Evolutionary conservation across 192 early-diverging fungal species (phyloP), one percentile per base, ranked within the genome.

Genomic region (Diversispora epigaea): DNA sequence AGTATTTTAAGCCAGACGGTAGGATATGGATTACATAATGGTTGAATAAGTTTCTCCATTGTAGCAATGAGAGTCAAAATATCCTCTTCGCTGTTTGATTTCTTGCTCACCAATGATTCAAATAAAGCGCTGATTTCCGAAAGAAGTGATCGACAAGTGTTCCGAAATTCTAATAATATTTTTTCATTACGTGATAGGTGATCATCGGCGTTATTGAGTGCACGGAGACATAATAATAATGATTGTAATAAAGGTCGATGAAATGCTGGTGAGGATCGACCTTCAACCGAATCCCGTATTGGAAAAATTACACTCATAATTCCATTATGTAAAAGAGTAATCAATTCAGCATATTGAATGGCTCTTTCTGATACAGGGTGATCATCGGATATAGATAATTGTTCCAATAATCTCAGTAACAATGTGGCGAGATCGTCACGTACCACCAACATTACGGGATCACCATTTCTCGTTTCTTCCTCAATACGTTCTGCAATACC

Each of bases 171-270:
- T 19, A 39, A 39, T 15, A 60, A 63, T 4, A 41, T 25, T 44
- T 61, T 47, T 1, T 46, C n/a, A n/a, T 74, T n/a, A 4, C 4
- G 11, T 17, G 40, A 14, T 62, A 45, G 25, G 11, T 45, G 32
- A 6, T 60, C 43, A 22, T 68, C 39, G 25, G 67, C 46, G 25
- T 68, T 58, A 40, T 56, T 54, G 22, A 80, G n/a, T 21, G 68
- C 77, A 10, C 77, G 78, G 32, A 82, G 46, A 58, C 73, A 82
- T 12, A 82, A 71, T 44, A 82, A 54, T 4, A 80, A 45, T 14
- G 79, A 56, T 65, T 82, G 76, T n/a, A 82, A 73, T 5, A 82
- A 46, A 19, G 81, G 79, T 50, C 73, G 71, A 46, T 80, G 79
- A 71, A 68, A 80, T 3, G 73, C 45, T 11, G 73, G 74, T 4